These are phyloP conservation scores for Psilocybe sp. DNA, from an alignment of 768 basidiomycete species.

Conservation along the genomic window DNA sequence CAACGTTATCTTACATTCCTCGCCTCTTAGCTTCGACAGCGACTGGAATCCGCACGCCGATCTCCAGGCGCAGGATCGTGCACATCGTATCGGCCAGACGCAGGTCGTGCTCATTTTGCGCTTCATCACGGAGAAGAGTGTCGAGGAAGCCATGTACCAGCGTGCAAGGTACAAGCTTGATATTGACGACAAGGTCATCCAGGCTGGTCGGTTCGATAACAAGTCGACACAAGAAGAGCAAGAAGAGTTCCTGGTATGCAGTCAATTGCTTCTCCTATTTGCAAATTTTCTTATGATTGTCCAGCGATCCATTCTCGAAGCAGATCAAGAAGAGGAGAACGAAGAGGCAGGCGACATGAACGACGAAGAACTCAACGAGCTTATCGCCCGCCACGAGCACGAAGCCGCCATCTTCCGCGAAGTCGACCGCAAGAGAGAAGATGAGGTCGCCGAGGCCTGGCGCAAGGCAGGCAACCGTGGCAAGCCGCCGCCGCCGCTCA, in stretches of 20 bases:
- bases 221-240: conserved; percentile 98
- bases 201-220: conserved; percentile 98
- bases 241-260: conserved; percentile 87
- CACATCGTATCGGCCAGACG: conserved; percentile 99
- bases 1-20: background rate
- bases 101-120: conserved; percentile 95
- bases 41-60: conserved; percentile 99
- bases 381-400: conserved; percentile 82
- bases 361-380: conserved; percentile 91
- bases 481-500: conserved; percentile 72
- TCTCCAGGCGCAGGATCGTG: conserved; percentile 98
- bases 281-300: background rate
- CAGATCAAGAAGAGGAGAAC: conserved; percentile 86
- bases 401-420: conserved; percentile 75
- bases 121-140: conserved; percentile 96
- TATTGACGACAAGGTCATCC: conserved; percentile 99
- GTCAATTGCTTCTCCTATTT: conserved; percentile 1
- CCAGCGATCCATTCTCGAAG: conserved; percentile 86
- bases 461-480: conserved; percentile 71
- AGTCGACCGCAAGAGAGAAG: conserved; percentile 81
- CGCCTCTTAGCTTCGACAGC: conserved; percentile 60
- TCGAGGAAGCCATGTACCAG: conserved; percentile 97
- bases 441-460: conserved; percentile 64
- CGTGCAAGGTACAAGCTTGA: conserved; percentile 95
- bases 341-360: conserved; percentile 92